Base-by-base conservation (phyloP, 371 early-diverging fungal genomes). In the Mortierella sp. region DNA sequence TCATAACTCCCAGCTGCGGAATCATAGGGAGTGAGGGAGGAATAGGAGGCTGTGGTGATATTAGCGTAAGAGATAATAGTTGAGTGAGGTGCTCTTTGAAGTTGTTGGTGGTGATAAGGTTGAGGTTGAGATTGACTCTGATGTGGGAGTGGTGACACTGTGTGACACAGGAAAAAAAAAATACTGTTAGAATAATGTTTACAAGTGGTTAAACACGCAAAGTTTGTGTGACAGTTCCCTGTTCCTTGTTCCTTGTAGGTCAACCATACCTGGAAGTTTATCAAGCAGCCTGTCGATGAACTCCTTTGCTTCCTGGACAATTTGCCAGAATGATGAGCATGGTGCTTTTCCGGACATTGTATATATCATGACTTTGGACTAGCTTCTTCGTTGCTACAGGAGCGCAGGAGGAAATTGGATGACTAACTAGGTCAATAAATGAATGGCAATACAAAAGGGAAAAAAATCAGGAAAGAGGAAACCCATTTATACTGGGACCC, bases 281-380 rank as follows among this genome's bases (percentile, higher is more conserved):
- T 57, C 50, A 2, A 50, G 32, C 16, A 73, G 4, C 28, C 50
- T 67, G 63, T 52, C 41, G 57, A 73, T 16, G 33, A 67, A 57
- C n/a, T 11, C 11, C 58, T 67, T 66, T 5, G 63, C 63, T 15
- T 72, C 73, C 16, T 67, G 36, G 50, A 63, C 64, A 40, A 73
- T 67, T 32, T 63, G 63, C 74, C 67, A 73, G 15, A 73, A 33
- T 11, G 28, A 32, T n/a, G 63, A 7, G 43, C 59, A 43, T 2
- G 58, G 15, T 2, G 50, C 63, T 33, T 58, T 73, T 41, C 63
- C 58, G 19, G 41, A 40, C 74, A 74, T 74, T 2, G n/a, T 43
- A 62, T 22, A 11, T 32, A 13, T 28, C 2, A 28, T 57, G 10
- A 13, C n/a, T 58, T 32, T 15, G 6, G 7, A 11, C n/a, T 59